These are phyloP conservation scores for Lactifluus pinguis DNA, from an alignment of 768 basidiomycete species.

Conservation along the genomic window DNA sequence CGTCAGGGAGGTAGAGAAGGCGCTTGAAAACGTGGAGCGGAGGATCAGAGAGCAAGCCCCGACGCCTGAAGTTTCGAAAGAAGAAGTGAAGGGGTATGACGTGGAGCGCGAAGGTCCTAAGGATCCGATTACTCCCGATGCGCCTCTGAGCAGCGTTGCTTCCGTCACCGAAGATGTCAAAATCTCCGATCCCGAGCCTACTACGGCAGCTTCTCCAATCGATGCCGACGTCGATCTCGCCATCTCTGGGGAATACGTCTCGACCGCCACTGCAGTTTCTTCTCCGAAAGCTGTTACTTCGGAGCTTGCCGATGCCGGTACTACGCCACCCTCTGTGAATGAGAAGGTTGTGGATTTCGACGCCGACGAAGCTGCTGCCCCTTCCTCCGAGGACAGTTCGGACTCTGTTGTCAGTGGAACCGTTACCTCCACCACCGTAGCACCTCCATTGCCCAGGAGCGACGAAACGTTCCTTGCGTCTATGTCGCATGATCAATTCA, in stretches of 20 bases:
- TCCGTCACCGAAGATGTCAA: neutral
- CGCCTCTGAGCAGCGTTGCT: neutral
- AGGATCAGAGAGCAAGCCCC: neutral
- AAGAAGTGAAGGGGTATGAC: neutral
- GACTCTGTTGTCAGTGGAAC: neutral
- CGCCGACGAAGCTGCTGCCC: neutral
- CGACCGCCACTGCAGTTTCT: neutral
- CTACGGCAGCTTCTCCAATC: neutral
- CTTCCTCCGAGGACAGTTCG: neutral
- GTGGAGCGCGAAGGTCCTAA: neutral
- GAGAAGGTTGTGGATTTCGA: neutral
- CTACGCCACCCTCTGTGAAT: no score
- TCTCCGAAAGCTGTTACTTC: neutral
- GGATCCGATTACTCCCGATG: neutral
- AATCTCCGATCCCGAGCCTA: neutral
- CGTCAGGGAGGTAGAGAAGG: constrained; percentile 51
- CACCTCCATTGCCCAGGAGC: neutral
- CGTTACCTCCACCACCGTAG: neutral
- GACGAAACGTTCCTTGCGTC: constrained; percentile 10
- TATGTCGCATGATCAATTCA: constrained; percentile 8
- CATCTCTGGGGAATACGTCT: neutral
- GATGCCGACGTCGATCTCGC: neutral
- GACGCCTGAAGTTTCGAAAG: neutral
- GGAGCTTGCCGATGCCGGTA: neutral
- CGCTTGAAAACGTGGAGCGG: constrained; percentile 43